Percentiles rank a stretch among this genome's conserved stretches.
Evolutionary conservation across 176 grass and related monocot species (phyloP).

Genomic region (Musa troglodytarum): DNA sequence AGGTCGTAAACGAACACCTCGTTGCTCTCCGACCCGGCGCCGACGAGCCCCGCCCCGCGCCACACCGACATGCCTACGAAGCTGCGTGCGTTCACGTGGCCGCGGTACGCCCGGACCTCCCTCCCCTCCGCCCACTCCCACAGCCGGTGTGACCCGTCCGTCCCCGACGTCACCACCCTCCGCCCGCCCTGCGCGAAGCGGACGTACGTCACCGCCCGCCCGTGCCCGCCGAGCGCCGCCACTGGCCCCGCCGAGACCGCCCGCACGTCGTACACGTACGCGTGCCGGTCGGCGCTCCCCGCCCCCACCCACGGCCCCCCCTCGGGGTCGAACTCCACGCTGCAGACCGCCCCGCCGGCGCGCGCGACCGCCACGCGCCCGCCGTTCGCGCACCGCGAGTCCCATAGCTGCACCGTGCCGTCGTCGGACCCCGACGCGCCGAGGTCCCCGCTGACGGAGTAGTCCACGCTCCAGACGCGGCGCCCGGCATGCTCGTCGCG

Average conservation of each 20-base stretch:
- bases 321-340: conserved; percentile 13
- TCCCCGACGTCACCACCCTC: conserved; percentile 64
- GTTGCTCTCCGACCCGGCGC: conserved; percentile 71
- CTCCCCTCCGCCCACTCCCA: conserved; percentile 46
- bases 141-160: conserved; percentile 62
- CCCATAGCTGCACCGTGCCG: conserved; percentile 67
- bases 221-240: conserved; percentile 49
- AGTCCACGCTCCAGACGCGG: conserved; percentile 77
- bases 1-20: conserved; percentile 95
- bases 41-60: conserved; percentile 44
- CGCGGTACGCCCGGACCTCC: conserved; percentile 62
- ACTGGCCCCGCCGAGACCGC: conserved; percentile 47
- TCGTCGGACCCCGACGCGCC: conserved; percentile 79
- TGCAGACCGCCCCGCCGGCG: conserved; percentile 3
- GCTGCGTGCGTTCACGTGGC: conserved; percentile 67
- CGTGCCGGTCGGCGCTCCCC: conserved; percentile 64
- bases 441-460: conserved; percentile 36
- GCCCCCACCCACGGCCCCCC: conserved; percentile 54
- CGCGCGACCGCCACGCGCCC: background rate
- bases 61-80: conserved; percentile 93
- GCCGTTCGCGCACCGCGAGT: conserved; percentile 23
- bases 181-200: conserved; percentile 36
- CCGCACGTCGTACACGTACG: conserved; percentile 64
- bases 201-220: conserved; percentile 67
- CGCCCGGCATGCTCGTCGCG: conserved; percentile 85